Percentiles rank a stretch among this genome's conserved stretches.
phyloP scores from a whole-genome alignment of 2,329 filamentous ascomycete genomes.

The Septoria petroselini region DNA sequence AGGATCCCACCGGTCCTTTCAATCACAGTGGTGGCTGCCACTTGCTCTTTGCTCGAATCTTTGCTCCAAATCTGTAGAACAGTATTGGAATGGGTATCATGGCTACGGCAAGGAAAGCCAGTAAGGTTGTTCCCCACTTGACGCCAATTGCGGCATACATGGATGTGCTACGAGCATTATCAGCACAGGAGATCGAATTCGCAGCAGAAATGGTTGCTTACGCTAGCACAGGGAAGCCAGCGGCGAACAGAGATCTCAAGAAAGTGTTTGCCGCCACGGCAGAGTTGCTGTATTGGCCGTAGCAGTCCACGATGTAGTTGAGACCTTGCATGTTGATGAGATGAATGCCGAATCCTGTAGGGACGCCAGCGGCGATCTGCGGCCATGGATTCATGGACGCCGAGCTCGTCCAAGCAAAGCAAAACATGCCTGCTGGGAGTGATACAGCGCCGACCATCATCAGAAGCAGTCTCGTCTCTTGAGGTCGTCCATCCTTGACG shows the following conservation, averaged over 20 bases:
- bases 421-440: constrained; percentile 39
- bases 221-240: constrained; percentile 36
- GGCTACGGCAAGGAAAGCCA: constrained; percentile 42
- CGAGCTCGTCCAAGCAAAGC: constrained; percentile 40
- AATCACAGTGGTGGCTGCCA: constrained; percentile 46
- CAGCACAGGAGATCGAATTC: neutral
- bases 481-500: constrained; percentile 40
- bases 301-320: constrained; percentile 59
- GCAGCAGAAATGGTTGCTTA: neutral
- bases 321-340: constrained; percentile 30
- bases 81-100: constrained; percentile 40
- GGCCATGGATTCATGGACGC: constrained; percentile 51
- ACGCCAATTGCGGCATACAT: constrained; percentile 43
- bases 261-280: constrained; percentile 23
- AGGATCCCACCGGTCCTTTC: too few relatives aligned
- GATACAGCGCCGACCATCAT: constrained; percentile 40
- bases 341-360: constrained; percentile 32
- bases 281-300: constrained; percentile 36
- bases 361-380: constrained; percentile 36
- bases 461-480: constrained; percentile 46
- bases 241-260: constrained; percentile 27
- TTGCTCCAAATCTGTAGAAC: constrained; percentile 34
- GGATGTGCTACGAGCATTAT: constrained; percentile 2
- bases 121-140: constrained; percentile 42
- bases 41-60: constrained; percentile 56